Base-by-base conservation (phyloP, 1,284 basidiomycete genomes). In the Boletus mariae region DNA sequence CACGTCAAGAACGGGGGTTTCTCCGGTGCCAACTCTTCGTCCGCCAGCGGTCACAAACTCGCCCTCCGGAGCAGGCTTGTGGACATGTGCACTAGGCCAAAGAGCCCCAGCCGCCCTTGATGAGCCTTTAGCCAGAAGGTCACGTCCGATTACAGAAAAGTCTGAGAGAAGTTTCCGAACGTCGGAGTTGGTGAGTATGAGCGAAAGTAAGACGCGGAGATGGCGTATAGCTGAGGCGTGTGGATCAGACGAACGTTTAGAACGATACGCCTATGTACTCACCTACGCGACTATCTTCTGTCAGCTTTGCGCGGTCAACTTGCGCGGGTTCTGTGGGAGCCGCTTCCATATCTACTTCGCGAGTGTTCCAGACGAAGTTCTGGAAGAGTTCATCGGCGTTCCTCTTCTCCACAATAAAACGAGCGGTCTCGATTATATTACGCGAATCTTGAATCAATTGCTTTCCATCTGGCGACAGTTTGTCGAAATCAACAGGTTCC, bases 371-470 rank as follows among this genome's bases (percentile, higher is more conserved):
- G 44, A 93, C 70, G 59, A 94, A 94, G 60, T 89, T 85, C 70
- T 95, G 94, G 70, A 96, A 79, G 40, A 95, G 78, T 74, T 96
- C 92, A 64, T 95, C 94, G 26, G 78, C 75, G 71, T 97, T 97
- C 81, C 96, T 96, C 63, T 87, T 76, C 48, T 75, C 63, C 20
- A 95, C 82, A 53, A 94, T 85, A 37, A 79, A 64, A 26, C 85
- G 80, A 0, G 83, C 75, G 6, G 89, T 90, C 57, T 83, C 79
- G 55, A 92, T 78, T 63, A 93, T 85, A 47, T 88, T 81, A 41
- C 83, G 81, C 15, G 80, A 71, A 65, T 96, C 92, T 51, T 84
- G 75, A 45, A 94, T 74, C 57, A 98, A 83, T 57, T 81, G 82
- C 60, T 80, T 79, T 51, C 93, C 93, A 12, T 92, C 88, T 1